Percentiles rank a stretch among this genome's conserved stretches.
Evolutionary conservation across 805 yeast species (phyloP).

Genomic region (Yamadazyma philogaea): DNA sequence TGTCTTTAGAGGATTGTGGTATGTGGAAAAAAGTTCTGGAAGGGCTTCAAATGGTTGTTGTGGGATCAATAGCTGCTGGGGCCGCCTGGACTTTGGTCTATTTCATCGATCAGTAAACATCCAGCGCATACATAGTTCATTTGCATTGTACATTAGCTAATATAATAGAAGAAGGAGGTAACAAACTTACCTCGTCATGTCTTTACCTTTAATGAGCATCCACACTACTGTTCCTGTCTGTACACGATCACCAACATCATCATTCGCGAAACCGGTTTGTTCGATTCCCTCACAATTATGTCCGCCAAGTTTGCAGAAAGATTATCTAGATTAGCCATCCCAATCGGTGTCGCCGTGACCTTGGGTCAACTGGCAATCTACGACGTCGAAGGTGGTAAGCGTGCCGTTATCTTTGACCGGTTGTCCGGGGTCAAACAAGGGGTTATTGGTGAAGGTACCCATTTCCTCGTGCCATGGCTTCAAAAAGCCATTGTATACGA

Average conservation of each 20-base stretch:
- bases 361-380: conserved; percentile 82
- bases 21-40: conserved; percentile 58
- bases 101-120: conserved; percentile 47
- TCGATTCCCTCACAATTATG: conserved; percentile 18
- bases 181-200: background rate
- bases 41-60: conserved; percentile 89
- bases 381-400: conserved; percentile 92
- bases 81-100: conserved; percentile 93
- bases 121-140: background rate
- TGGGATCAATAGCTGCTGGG: conserved; percentile 97
- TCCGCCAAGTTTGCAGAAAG: conserved; percentile 36
- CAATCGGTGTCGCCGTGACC: conserved; percentile 65
- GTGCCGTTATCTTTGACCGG: conserved; percentile 95
- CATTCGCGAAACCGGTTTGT: background rate
- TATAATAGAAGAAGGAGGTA: background rate
- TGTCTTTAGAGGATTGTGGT: conserved; percentile 76
- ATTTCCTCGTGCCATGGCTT: conserved; percentile 92
- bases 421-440: conserved; percentile 79
- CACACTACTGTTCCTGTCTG: background rate
- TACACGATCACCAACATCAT: background rate
- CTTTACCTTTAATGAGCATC: background rate
- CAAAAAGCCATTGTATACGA: conserved; percentile 89
- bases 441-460: conserved; percentile 97
- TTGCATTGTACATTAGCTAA: conserved; percentile 7
- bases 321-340: conserved; percentile 55